These are phyloP conservation scores for Apiospora marii DNA, from an alignment of 2,329 filamentous ascomycete species.

Conservation along the genomic window DNA sequence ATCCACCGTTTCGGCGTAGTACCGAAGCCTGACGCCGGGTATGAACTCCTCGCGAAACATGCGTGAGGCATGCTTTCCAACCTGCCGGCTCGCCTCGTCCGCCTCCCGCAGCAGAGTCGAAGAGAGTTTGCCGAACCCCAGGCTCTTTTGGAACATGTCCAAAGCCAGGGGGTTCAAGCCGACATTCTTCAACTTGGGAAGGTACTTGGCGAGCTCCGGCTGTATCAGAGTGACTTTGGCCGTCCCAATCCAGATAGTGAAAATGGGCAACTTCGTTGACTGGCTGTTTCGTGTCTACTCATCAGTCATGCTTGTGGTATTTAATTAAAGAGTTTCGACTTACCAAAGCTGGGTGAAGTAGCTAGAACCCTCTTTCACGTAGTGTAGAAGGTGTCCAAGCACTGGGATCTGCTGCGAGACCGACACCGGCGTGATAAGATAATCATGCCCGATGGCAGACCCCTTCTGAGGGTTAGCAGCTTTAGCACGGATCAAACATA, in stretches of 20 bases:
- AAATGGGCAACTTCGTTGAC: background rate
- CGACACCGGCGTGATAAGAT: background rate
- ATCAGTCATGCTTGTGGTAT: background rate
- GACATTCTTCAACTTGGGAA: background rate
- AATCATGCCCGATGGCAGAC: no score
- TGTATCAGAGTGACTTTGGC: background rate
- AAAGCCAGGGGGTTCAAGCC: background rate
- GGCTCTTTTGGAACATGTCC: conserved; percentile 26
- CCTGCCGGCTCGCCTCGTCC: conserved; percentile 23
- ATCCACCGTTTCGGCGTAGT: conserved; percentile 26
- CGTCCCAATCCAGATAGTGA: background rate
- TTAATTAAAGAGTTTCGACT: background rate
- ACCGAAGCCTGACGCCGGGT: conserved; percentile 21
- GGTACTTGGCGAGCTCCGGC: background rate
- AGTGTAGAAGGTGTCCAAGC: background rate
- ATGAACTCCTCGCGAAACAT: conserved; percentile 31
- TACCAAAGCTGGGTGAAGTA: background rate
- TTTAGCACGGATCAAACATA: background rate
- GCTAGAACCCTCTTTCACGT: background rate
- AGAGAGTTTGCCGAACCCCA: conserved; percentile 27
- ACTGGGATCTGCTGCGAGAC: background rate
- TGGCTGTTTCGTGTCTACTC: background rate
- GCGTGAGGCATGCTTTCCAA: conserved; percentile 24
- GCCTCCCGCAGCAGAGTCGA: conserved; percentile 27
- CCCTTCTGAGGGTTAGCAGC: no score